A percentile compares a stretch with the other conserved stretches of the same genome.
Conservation (phyloP, 306 rosid genomes). For the Prinsepia uniflora region DNA sequence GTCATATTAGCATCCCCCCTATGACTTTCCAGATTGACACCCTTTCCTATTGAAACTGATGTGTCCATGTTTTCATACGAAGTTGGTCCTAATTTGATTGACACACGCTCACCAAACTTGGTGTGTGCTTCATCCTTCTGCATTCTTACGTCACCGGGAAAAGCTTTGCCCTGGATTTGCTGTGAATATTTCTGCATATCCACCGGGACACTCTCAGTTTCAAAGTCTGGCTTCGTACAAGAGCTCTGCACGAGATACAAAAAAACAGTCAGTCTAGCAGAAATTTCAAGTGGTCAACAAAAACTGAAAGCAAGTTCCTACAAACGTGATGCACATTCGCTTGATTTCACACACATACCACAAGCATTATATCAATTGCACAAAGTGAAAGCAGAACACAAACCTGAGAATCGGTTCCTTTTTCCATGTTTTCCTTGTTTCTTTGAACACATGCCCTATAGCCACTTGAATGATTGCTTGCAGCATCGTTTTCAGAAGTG, state of each 20-base stretch:
- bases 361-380: too few species aligned
- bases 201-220: constrained; percentile 50
- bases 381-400: constrained; percentile 13
- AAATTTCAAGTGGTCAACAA: constrained; percentile 33
- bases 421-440: constrained; percentile 61
- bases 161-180: constrained; percentile 32
- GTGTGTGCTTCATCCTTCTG: constrained; percentile 42
- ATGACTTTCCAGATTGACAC: constrained; percentile 38
- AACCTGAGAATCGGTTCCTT: constrained; percentile 94
- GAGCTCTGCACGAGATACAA: constrained; percentile 79
- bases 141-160: constrained; percentile 37
- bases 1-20: constrained; percentile 34
- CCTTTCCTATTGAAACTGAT: constrained; percentile 38
- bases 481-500: constrained; percentile 74
- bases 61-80: constrained; percentile 35
- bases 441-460: constrained; percentile 45
- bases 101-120: constrained; percentile 32
- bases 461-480: constrained; percentile 66
- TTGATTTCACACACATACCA: constrained; percentile 1
- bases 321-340: too few species aligned
- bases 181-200: constrained; percentile 51
- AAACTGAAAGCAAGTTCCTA: constrained; percentile 33
- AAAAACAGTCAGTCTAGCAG: constrained; percentile 26
- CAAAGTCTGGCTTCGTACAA: constrained; percentile 81
- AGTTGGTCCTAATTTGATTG: constrained; percentile 39